These are phyloP conservation scores for Aureobasidium sp. DNA, from an alignment of 2,329 filamentous ascomycete genomes.

Conservation along the genomic window DNA sequence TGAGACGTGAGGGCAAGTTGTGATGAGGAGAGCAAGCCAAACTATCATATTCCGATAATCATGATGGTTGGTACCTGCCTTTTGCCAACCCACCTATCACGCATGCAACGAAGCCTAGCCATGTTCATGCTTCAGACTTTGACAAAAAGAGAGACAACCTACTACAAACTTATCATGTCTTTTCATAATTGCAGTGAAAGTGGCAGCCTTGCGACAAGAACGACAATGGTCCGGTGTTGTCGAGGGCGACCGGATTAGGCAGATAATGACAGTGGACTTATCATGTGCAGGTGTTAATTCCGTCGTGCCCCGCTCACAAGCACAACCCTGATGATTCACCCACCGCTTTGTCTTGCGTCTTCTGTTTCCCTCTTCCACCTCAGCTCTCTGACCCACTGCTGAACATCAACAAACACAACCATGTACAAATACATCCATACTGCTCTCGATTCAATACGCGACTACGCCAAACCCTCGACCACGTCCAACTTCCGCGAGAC, in stretches of 20 bases:
- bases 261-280: neutral
- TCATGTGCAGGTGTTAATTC: neutral
- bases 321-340: constrained; percentile 13
- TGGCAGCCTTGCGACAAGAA: neutral
- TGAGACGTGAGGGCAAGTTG: constrained; percentile 43
- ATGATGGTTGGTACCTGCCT: neutral
- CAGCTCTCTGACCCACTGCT: neutral
- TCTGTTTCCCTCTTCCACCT: neutral
- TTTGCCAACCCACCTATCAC: neutral
- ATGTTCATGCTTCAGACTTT: neutral
- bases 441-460: constrained; percentile 75
- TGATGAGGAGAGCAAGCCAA: constrained; percentile 16
- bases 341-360: constrained; percentile 5
- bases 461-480: constrained; percentile 83
- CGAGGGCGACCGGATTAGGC: neutral
- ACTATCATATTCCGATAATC: neutral
- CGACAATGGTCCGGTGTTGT: neutral
- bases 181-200: neutral
- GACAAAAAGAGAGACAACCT: neutral
- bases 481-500: constrained; percentile 90
- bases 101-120: neutral
- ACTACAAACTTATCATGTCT: no score
- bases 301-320: constrained; percentile 3
- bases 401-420: neutral
- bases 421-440: constrained; percentile 85